A percentile compares a stretch with the other conserved stretches of the same genome.
phyloP scores from a whole-genome alignment of 768 basidiomycete species.

The Pleurotus djamor region DNA sequence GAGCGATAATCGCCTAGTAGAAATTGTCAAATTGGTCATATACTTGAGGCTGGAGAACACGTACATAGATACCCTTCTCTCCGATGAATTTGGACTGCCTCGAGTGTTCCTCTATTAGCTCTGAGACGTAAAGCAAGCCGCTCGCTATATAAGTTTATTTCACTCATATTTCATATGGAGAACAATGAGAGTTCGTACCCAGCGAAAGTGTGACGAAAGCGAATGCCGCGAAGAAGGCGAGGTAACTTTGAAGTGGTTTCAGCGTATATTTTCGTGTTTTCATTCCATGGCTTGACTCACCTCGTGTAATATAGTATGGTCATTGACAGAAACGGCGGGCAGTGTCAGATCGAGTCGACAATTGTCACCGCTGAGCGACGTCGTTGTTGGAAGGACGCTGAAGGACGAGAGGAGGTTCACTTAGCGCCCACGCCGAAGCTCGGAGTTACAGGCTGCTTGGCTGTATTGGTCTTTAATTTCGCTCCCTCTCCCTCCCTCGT shows the following conservation, averaged over 20 bases:
- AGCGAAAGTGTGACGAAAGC: slow-evolving; percentile 90
- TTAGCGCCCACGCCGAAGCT: too few relatives aligned
- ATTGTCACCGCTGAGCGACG: too few relatives aligned
- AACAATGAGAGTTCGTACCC: slow-evolving; percentile 47
- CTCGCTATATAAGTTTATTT: too few relatives aligned
- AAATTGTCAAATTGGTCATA: too few relatives aligned
- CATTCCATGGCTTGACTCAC: slow-evolving; percentile 35
- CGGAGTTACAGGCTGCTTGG: too few relatives aligned
- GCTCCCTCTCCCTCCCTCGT: too few relatives aligned
- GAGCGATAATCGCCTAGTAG: slow-evolving; percentile 73
- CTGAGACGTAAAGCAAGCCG: slow-evolving; percentile 90
- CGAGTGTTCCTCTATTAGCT: slow-evolving; percentile 94
- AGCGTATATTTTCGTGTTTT: slow-evolving; percentile 6
- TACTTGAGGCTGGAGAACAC: too few relatives aligned
- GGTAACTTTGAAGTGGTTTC: slow-evolving; percentile 50
- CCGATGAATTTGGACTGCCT: slow-evolving; percentile 79
- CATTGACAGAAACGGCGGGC: too few relatives aligned
- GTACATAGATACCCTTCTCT: slow-evolving; percentile 83
- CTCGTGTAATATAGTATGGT: slow-evolving; percentile 60
- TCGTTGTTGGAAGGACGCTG: too few relatives aligned
- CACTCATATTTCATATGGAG: slow-evolving; percentile 13
- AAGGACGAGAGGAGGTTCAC: too few relatives aligned
- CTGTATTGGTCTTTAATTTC: too few relatives aligned
- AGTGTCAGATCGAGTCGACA: too few relatives aligned
- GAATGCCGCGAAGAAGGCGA: slow-evolving; percentile 74